Base-by-base conservation (phyloP, 352 stramenopile species). In the Phytophthora aleatoria region DNA sequence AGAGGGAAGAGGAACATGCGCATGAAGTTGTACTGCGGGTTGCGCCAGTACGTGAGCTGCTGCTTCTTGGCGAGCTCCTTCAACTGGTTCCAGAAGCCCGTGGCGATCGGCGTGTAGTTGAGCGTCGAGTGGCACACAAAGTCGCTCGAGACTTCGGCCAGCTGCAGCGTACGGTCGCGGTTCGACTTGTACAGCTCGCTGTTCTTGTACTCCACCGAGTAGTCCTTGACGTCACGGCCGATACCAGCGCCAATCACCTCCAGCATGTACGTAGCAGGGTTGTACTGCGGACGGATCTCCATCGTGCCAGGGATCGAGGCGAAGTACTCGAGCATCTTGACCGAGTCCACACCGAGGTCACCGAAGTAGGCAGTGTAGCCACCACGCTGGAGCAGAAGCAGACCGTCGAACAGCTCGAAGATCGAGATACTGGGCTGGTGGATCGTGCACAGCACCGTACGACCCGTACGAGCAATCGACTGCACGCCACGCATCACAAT, bases 361-460 rank as follows among this genome's bases (percentile, higher is more conserved):
- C 92, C 91, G 55, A 97, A 97, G 67, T 91, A 98, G 0, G 94
- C 75, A 10, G 76, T 76, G 44, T 56, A 82, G 2, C 79, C 79
- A 36, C 74, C 79, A 12, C 45, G 64, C 53, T 93, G 86, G 0
- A 98, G 77, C 16, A 98, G 63, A 1, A 98, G 64, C 0, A 98
- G 56, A 31, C 81, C 71, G 67, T 98, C 93, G 65, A 98, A 98
- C 43, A 93, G 73, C 61, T 95, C 83, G 52, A 99, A 98, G 54
- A 98, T 96, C 26, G 82, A 85, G 31, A 89, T 78, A 63, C 86
- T 78, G 15, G 92, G 77, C 55, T 85, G 76, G 61, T 82, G 73
- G 36, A 85, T 81, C 4, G 76, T 84, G 20, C 76, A 84, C 47
- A 98, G 69, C 38, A 98, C 83, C 7, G 89, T 93, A 43, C 90